Evolutionary conservation across 495 filamentous ascomycete species (phyloP).

Genomic region (Thermochaetoides thermophila): DNA sequence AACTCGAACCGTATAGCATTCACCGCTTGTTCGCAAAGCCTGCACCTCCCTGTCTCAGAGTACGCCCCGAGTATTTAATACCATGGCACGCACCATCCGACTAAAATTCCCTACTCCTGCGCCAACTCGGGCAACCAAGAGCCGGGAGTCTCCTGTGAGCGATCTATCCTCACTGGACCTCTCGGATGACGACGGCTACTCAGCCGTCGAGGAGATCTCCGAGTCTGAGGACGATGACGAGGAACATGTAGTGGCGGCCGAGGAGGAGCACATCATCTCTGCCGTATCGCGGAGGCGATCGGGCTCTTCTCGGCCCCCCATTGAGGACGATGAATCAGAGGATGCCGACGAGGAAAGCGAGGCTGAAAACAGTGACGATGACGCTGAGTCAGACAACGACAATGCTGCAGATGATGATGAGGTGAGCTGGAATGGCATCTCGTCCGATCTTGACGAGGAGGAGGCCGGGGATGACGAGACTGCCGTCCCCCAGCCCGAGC

Average conservation of each 20-base stretch:
- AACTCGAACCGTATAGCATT: too few species aligned
- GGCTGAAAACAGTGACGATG: slow-evolving; percentile 19
- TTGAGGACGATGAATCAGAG: slow-evolving; percentile 21
- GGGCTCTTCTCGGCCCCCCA: slow-evolving; percentile 28
- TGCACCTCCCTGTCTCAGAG: too few species aligned
- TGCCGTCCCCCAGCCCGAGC: slow-evolving; percentile 26
- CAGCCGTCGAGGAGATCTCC: slow-evolving; percentile 60
- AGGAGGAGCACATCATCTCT: slow-evolving; percentile 55
- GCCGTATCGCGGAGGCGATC: slow-evolving; percentile 20
- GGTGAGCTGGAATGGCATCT: slow-evolving; percentile 44
- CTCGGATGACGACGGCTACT: slow-evolving; percentile 55
- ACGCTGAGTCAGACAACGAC: slow-evolving; percentile 26
- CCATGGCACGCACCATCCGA: slow-evolving; percentile 39
- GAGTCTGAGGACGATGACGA: slow-evolving; percentile 63
- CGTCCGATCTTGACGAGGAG: slow-evolving; percentile 31
- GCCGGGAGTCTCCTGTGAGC: slow-evolving; percentile 25
- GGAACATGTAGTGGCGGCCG: slow-evolving; percentile 51
- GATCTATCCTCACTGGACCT: slow-evolving; percentile 33
- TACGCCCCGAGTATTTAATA: slow-evolving; percentile 8
- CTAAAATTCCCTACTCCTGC: slow-evolving; percentile 28
- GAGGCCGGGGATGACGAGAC: slow-evolving; percentile 34
- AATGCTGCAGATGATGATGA: slow-evolving; percentile 29
- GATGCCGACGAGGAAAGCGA: slow-evolving; percentile 24
- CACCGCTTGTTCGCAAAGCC: too few species aligned
- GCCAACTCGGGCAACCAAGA: slow-evolving; percentile 26